Evolutionary conservation across 495 filamentous ascomycete genomes (phyloP), one percentile per base, ranked within the genome.

Genomic region (Aspergillus bertholletiae): DNA sequence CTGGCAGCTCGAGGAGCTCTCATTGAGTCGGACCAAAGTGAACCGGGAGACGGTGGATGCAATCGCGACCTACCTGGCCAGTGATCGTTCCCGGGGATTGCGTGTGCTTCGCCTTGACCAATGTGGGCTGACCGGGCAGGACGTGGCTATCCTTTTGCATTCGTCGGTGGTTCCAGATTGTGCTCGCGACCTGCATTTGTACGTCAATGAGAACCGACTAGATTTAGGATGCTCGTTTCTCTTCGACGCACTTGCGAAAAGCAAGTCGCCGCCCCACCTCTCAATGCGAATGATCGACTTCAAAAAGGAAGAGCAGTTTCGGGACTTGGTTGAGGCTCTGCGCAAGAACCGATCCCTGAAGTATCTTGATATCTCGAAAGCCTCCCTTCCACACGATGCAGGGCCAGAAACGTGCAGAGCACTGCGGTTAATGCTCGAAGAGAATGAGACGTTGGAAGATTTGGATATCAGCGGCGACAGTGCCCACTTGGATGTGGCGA

Each of bases 391-490:
- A 1, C 87, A 86, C 35, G 87, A 92, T 51, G 85, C 88, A 1
- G 82, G 84, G 34, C 77, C 82, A 2, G 84, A 90, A 49, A 92
- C 91, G 0, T 90, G 87, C 56, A 77, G 83, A 40, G 77, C 84
- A n/a, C 64, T 97, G 15, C 82, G 88, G 58, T 55, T 78, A 39
- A 82, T 97, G 72, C 89, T 98, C 57, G 83, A 86, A 24, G 76
- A 84, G 49, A 97, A 98, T 60, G 72, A 79, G 9, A 89, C 87
- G 0, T 73, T 98, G 12, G 80, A 84, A 52, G 88, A 84, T 51
- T 72, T 98, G 15, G 88, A 96, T 64, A 83, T 97, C 41, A 94
- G 91, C 7, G 94, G 94, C 5, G 94, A 96, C 65, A 88, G 88
- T 58, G 88, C 90, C 7, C 87, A 92, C 63, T 76, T 97, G 22